Percentiles rank a stretch among this genome's conserved stretches.
phyloP scores from a whole-genome alignment of 148 eudicot genomes.

The Nepenthes mirabilis region DNA sequence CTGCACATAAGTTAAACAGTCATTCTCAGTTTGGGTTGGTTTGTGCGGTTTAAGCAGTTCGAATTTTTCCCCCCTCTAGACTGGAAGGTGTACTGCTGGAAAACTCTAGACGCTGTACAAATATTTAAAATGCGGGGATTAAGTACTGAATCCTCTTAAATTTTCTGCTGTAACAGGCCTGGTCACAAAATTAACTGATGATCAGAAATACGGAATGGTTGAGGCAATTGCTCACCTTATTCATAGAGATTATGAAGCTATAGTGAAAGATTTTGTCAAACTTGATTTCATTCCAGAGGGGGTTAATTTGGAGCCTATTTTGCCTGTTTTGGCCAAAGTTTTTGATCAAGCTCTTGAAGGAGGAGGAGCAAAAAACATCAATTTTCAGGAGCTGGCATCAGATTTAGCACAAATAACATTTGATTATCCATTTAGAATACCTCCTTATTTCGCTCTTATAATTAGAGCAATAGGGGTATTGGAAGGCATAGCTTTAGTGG shows the following conservation, averaged over 20 bases:
- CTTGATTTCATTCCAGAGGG: slow-evolving; percentile 92
- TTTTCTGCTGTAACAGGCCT: slow-evolving; percentile 44
- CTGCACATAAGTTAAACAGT: too few species aligned
- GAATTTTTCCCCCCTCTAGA: too few species aligned
- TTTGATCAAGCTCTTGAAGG: slow-evolving; percentile 99
- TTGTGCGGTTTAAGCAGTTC: too few species aligned
- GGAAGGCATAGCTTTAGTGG: slow-evolving; percentile 98
- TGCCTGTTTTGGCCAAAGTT: slow-evolving; percentile 95
- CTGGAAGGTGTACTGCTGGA: too few species aligned
- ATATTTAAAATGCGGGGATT: too few species aligned
- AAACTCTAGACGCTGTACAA: too few species aligned
- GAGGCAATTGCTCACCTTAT: slow-evolving; percentile 99
- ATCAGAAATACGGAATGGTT: slow-evolving; percentile 97
- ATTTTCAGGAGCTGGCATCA: slow-evolving; percentile 93
- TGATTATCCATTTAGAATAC: slow-evolving; percentile 95
- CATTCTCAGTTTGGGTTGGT: too few species aligned
- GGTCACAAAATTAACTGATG: slow-evolving; percentile 91
- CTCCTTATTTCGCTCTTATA: slow-evolving; percentile 96
- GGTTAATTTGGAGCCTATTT: slow-evolving; percentile 83
- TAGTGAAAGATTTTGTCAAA: slow-evolving; percentile 93
- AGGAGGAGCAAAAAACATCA: slow-evolving; percentile 95
- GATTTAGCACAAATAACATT: slow-evolving; percentile 98
- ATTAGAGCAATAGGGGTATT: slow-evolving; percentile 98
- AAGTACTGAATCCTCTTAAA: too few species aligned
- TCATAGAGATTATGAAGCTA: slow-evolving; percentile 90